Evolutionary conservation across 352 stramenopile genomes (phyloP).

Genomic region (Elongisporangium prolatum): DNA sequence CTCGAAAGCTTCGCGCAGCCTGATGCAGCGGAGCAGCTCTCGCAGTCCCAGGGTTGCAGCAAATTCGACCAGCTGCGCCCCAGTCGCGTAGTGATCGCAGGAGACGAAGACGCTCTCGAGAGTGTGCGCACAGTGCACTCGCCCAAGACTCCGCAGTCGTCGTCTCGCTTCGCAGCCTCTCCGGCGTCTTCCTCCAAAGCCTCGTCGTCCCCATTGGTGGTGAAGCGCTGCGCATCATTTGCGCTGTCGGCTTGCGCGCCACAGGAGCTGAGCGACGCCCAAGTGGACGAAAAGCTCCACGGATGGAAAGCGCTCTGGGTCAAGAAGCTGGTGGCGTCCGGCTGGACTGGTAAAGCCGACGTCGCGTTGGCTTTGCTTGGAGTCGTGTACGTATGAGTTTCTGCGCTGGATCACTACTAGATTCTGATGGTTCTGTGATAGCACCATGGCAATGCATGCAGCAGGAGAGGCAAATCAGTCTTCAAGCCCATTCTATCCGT

Average conservation of each 20-base stretch:
- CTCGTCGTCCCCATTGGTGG: neutral
- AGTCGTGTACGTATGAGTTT: neutral
- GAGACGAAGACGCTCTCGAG: slow-evolving; percentile 20
- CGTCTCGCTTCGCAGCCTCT: neutral
- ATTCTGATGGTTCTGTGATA: neutral
- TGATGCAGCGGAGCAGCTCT: slow-evolving; percentile 4
- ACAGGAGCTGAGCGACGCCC: neutral
- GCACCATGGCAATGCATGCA: neutral
- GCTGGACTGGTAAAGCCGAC: neutral
- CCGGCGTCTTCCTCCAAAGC: neutral
- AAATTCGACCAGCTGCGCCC: slow-evolving; percentile 11
- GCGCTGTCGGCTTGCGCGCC: neutral
- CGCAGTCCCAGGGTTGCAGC: neutral
- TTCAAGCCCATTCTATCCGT: neutral
- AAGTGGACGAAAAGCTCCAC: neutral
- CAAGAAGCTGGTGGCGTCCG: neutral
- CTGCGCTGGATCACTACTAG: neutral
- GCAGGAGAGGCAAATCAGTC: neutral
- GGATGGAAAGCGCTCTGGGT: neutral
- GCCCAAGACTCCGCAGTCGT: slow-evolving; percentile 9
- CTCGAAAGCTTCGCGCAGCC: slow-evolving; percentile 31
- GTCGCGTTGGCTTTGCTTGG: neutral
- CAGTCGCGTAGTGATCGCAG: slow-evolving; percentile 23
- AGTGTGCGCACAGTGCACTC: slow-evolving; percentile 30
- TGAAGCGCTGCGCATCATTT: neutral